Conservation (phyloP, 202 grass and related monocot genomes). For the Panicum hallii region DNA sequence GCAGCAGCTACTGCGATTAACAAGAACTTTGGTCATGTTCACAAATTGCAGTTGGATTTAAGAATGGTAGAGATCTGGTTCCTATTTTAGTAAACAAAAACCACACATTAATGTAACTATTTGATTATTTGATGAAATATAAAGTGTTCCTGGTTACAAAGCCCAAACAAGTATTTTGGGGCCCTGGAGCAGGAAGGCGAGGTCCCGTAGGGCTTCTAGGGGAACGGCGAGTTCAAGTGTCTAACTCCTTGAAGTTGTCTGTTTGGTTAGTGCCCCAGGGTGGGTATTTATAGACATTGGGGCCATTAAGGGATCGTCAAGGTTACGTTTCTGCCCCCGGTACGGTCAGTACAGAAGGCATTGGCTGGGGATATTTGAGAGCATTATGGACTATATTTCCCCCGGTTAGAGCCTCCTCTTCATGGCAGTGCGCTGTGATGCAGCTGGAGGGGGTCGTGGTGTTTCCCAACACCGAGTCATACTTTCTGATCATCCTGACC, state of each 20-base stretch:
- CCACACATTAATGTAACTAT: not conserved
- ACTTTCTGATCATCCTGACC: not conserved
- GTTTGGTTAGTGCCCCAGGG: not conserved
- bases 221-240: not conserved
- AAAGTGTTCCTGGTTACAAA: not conserved
- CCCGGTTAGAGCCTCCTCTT: not conserved
- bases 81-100: conserved; percentile 25
- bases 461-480: not conserved
- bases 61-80: not conserved
- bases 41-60: conserved; percentile 8
- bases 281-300: not conserved
- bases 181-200: not conserved
- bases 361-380: not conserved
- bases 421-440: not conserved
- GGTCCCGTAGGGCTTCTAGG: not conserved
- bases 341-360: not conserved
- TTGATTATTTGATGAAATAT: conserved; percentile 24
- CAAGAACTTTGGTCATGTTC: conserved; percentile 14
- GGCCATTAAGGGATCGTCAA: not conserved
- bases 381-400: not conserved
- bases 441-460: not conserved
- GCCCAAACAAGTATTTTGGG: not conserved
- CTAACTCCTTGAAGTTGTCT: not conserved
- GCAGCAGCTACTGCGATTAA: not conserved
- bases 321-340: not conserved